Percentiles rank a stretch among this genome's conserved stretches.
phyloP scores from a whole-genome alignment of 352 stramenopile species.

The Globisporangium yorkense region DNA sequence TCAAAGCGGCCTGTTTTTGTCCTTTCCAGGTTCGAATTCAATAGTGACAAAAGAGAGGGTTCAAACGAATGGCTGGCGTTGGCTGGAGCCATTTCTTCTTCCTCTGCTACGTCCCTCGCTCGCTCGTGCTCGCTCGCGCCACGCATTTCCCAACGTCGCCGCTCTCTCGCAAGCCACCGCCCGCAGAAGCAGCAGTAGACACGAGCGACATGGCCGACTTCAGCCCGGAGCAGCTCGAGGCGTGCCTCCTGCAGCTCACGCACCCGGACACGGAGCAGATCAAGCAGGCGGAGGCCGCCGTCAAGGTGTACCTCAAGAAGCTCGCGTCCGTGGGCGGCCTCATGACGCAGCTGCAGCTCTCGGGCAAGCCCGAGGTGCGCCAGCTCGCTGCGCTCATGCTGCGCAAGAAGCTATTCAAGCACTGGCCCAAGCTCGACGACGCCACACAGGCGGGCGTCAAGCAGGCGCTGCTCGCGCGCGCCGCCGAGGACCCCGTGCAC shows the following conservation, averaged over 20 bases:
- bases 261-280: slow-evolving; percentile 94
- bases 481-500: slow-evolving; percentile 82
- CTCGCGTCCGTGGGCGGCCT: slow-evolving; percentile 78
- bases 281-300: slow-evolving; percentile 89
- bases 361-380: slow-evolving; percentile 72
- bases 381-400: slow-evolving; percentile 92
- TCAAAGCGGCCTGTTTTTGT: background rate
- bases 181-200: background rate
- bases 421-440: slow-evolving; percentile 89
- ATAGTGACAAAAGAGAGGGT: background rate
- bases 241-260: slow-evolving; percentile 87
- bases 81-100: background rate
- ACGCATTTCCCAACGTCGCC: slow-evolving; percentile 13
- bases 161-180: background rate
- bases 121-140: background rate
- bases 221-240: slow-evolving; percentile 77
- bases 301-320: slow-evolving; percentile 94
- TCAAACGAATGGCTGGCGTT: background rate
- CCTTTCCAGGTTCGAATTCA: background rate
- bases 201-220: slow-evolving; percentile 63
- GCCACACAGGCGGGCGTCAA: slow-evolving; percentile 79
- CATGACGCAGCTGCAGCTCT: slow-evolving; percentile 87
- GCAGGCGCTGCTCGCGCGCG: slow-evolving; percentile 78
- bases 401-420: slow-evolving; percentile 92
- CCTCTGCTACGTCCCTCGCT: background rate